A percentile compares a stretch with the other conserved stretches of the same genome.
Evolutionary conservation across 192 early-diverging fungal genomes (phyloP).

Genomic region (Umbelopsis sp.): DNA sequence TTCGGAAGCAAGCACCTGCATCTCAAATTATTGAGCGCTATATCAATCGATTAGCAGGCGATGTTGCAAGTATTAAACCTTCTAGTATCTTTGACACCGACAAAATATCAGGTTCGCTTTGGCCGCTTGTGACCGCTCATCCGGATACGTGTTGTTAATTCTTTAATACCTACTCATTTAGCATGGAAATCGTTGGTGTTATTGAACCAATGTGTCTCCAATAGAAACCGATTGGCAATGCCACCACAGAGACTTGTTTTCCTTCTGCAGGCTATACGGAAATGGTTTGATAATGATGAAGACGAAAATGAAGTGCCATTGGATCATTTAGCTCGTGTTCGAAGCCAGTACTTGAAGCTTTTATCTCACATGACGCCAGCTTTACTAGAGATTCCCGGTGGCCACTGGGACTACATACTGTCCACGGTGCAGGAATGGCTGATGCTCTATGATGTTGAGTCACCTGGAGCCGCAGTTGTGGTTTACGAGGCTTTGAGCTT

Average conservation of each 20-base stretch:
- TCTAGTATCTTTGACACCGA: neutral
- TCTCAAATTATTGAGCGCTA: neutral
- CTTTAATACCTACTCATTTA: neutral
- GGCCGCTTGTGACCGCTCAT: neutral
- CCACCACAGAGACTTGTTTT: conserved; percentile 42
- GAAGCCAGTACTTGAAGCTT: conserved; percentile 35
- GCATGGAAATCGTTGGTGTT: conserved; percentile 31
- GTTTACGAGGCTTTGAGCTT: conserved; percentile 25
- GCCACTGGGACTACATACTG: conserved; percentile 50
- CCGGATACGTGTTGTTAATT: neutral
- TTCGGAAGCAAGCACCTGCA: neutral
- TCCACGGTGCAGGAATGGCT: conserved; percentile 30
- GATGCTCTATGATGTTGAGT: neutral
- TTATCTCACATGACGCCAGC: conserved; percentile 37
- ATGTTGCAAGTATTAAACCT: neutral
- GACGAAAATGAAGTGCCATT: neutral
- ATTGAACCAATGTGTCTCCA: conserved; percentile 30
- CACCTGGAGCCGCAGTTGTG: conserved; percentile 21
- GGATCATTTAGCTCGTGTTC: conserved; percentile 15
- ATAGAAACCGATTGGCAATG: conserved; percentile 29
- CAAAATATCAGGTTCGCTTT: neutral
- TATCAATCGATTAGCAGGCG: neutral
- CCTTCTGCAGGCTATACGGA: conserved; percentile 44
- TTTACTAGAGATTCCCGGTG: conserved; percentile 47
- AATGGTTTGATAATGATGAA: conserved; percentile 33